Evolutionary conservation across 768 basidiomycete species (phyloP), one percentile per base, ranked within the genome.

Genomic region (Rhizopogon vinicolor): DNA sequence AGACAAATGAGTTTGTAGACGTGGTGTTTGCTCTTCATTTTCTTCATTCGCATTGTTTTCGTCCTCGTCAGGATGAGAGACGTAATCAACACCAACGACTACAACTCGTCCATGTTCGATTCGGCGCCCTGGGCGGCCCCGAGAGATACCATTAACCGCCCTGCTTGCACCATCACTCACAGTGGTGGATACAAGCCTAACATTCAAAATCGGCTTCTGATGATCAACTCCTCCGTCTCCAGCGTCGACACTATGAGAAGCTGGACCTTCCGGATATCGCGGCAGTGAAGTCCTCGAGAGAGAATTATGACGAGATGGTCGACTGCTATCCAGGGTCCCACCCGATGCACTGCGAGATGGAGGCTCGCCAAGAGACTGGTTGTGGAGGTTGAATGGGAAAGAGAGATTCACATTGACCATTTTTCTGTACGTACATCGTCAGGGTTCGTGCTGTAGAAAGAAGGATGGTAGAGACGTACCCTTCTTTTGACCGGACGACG

Each of bases 331-430:
- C 3, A 56, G 44, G 1, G 68, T 71, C n/a, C 60, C 65, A 3
- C 67, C 67, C 16, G 75, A 76, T 39, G 69, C 61, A 56, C 72
- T 70, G 44, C 71, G 71, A 28, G 67, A 65, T 51, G 68, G 66
- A 29, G 63, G 60, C 3, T 68, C 67, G 16, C 55, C 63, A 29
- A 65, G 55, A 8, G 48, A 52, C 31, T 72, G 70, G 64, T 80
- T 79, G 57, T 78, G 78, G 7, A 86, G 72, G 62, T 83, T 81
- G 70, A 87, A 87, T 0, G 85, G 85, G 28, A 81, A 73, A 22
- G 75, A 76, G 2, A 82, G 79, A 53, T 78, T 78, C 13, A 87
- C 78, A 54, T 86, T 86, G 59, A 87, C 85, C 86, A 87, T 87
- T 77, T 81, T 85, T 33, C 85, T 87, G 65, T 35, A 29, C 53